Percentiles rank a stretch among this genome's conserved stretches.
These are phyloP conservation scores for Angomonas deanei DNA, from an alignment of 208 protist genomes.

Conservation along the genomic window DNA sequence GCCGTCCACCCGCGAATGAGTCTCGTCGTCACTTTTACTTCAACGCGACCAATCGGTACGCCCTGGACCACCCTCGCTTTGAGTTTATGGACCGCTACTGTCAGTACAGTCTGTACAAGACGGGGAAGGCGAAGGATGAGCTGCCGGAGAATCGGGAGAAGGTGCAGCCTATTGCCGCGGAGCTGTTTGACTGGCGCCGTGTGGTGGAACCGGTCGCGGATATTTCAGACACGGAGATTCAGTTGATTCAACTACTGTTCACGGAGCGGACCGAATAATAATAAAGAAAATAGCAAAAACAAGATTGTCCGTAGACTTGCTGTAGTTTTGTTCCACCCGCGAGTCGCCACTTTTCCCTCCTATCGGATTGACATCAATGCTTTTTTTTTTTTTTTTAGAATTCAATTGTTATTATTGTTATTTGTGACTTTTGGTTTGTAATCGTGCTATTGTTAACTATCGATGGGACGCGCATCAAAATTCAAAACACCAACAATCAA, in stretches of 20 bases:
- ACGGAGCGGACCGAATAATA: conserved; percentile 4
- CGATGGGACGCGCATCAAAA: neutral
- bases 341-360: too few relatives aligned
- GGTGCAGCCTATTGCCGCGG: conserved; percentile 21
- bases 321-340: too few relatives aligned
- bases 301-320: neutral
- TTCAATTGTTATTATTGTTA: neutral
- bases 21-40: conserved; percentile 52
- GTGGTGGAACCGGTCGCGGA: conserved; percentile 27
- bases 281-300: neutral
- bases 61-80: conserved; percentile 48
- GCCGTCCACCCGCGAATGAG: conserved; percentile 30
- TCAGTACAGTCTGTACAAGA: conserved; percentile 80
- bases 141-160: conserved; percentile 4
- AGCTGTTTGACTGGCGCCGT: conserved; percentile 70
- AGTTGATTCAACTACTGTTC: conserved; percentile 65
- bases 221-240: conserved; percentile 80
- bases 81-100: conserved; percentile 83
- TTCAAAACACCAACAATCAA: too few relatives aligned
- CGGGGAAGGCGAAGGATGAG: conserved; percentile 48
- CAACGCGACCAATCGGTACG: conserved; percentile 61
- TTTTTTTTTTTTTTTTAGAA: too few relatives aligned
- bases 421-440: neutral
- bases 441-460: neutral
- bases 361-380: too few relatives aligned